Base-by-base conservation (phyloP, 2,329 filamentous ascomycete genomes). In the Nannizziopsis arthrosporioides region DNA sequence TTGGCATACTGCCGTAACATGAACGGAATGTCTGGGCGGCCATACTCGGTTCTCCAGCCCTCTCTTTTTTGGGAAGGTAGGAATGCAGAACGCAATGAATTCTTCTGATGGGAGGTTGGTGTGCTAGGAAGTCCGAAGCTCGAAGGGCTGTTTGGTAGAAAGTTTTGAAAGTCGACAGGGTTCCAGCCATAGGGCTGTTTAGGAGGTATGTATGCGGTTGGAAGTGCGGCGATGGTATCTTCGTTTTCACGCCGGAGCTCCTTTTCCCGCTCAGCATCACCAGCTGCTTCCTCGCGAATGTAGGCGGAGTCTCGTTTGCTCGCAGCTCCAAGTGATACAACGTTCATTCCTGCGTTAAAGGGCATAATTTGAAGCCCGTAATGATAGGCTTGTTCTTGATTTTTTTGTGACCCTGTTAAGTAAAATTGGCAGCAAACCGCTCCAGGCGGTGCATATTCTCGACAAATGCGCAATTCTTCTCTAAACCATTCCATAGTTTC, bases 401-500 rank as follows among this genome's bases (percentile, higher is more conserved):
- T 55, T 49, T 81, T 72, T 56, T 84, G 82, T 6, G 87, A 77
- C 1, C 83, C 80, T 0, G 90, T 96, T 55, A 95, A 85, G 67
- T 87, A 95, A 72, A 95, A 95, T 63, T 94, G 89, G 71, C 89
- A 95, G 18, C 85, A 85, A 7, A 95, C 85, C 27, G 85, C 84
- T 61, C 92, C 86, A 0, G 85, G 84, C 1, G 90, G 90, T 8
- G 90, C 89, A 43, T 81, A 83, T 65, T 95, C 86, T 57, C 87
- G 79, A 67, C 90, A 94, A 58, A 95, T 94, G 42, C 88, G 79
- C 50, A 95, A 73, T 64, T 95, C 90, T 67, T 95, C 89, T 55
- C 86, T 85, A 73, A 95, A 96, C 90, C 90, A 96, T 62, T 95
- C 87, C 81, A 96, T 87, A 1, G 87, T 86, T 64, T 95, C 90